phyloP scores from a whole-genome alignment of 1,284 basidiomycete genomes.

The Apiotrichum domesticum region DNA sequence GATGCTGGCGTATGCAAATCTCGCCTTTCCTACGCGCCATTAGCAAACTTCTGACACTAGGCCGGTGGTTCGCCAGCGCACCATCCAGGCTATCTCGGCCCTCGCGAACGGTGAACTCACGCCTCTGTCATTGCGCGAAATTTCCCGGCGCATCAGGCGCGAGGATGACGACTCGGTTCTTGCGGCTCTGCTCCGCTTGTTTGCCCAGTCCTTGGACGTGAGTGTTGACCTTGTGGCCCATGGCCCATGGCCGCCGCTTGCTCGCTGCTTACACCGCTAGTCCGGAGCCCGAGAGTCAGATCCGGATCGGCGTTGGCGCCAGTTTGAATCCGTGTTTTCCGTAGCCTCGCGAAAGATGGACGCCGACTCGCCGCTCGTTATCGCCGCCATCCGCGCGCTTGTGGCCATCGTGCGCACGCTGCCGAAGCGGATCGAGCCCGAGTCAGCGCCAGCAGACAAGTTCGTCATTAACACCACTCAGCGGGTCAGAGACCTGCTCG shows the following conservation, averaged over 20 bases:
- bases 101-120: slow-evolving; percentile 7
- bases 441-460: neutral
- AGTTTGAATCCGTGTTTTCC: slow-evolving; percentile 10
- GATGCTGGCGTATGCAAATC: neutral
- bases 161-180: slow-evolving; percentile 18
- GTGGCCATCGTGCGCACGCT: slow-evolving; percentile 4
- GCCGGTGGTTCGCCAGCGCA: slow-evolving; percentile 27
- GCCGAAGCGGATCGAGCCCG: neutral
- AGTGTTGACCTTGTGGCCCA: neutral
- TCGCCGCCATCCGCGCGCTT: slow-evolving; percentile 1
- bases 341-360: slow-evolving; percentile 6
- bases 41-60: slow-evolving; percentile 11
- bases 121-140: slow-evolving; percentile 3
- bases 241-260: neutral
- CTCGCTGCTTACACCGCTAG: slow-evolving; percentile 6
- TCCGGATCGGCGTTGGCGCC: slow-evolving; percentile 3
- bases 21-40: too few relatives aligned
- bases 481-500: neutral
- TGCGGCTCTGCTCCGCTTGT: slow-evolving; percentile 15
- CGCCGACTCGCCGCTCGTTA: slow-evolving; percentile 4
- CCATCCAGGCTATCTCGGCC: slow-evolving; percentile 23
- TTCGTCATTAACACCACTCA: neutral
- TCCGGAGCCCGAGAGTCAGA: slow-evolving; percentile 7
- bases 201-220: slow-evolving; percentile 23
- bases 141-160: slow-evolving; percentile 13